Evolutionary conservation across 805 yeast species (phyloP).

Genomic region (Saturnispora serradocipensis): DNA sequence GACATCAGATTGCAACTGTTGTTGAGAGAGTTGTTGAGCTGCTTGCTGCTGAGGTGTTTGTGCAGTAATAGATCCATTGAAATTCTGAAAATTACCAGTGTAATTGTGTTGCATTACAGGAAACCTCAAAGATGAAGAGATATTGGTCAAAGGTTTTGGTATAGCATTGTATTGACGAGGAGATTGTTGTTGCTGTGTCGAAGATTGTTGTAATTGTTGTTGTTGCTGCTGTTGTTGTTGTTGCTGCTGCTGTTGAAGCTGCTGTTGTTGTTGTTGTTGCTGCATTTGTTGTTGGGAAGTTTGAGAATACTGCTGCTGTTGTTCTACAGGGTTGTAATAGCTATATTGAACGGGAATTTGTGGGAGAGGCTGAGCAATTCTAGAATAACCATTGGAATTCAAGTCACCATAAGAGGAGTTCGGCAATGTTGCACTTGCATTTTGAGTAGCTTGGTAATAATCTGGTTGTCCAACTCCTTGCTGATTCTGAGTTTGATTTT

Average conservation of each 20-base stretch:
- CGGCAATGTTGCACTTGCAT: constrained; percentile 1
- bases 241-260: not conserved
- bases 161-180: not conserved
- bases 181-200: not conserved
- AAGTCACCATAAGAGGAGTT: constrained; percentile 6
- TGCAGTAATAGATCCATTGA: not conserved
- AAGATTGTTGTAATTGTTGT: not conserved
- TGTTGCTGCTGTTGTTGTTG: constrained; percentile 3
- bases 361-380: constrained; percentile 11
- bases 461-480: not conserved
- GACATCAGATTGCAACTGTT: not conserved
- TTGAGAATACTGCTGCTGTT: constrained; percentile 2
- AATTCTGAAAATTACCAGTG: not conserved
- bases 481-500: not conserved
- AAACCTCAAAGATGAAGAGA: constrained; percentile 4
- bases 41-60: not conserved
- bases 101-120: constrained; percentile 1
- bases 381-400: constrained; percentile 10
- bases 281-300: not conserved
- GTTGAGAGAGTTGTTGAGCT: not conserved
- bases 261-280: not conserved
- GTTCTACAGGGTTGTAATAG: constrained; percentile 1
- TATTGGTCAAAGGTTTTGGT: not conserved
- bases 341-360: constrained; percentile 6
- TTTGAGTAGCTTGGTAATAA: constrained; percentile 1